phyloP scores from a whole-genome alignment of 495 filamentous ascomycete species.

The Daldinia vernicosa region DNA sequence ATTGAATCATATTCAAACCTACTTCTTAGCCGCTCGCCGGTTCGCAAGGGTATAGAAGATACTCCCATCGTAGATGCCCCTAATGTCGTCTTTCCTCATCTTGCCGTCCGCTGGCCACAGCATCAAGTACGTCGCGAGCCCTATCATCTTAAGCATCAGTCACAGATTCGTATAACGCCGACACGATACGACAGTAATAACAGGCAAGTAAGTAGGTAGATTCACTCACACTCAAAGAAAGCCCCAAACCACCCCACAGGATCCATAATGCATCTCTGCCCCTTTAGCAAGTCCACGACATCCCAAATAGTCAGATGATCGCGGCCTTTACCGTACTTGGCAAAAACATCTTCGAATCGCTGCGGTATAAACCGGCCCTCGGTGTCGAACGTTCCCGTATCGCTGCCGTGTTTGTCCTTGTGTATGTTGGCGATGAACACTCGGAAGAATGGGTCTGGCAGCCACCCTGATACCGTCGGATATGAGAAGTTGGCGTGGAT shows the following conservation, averaged over 20 bases:
- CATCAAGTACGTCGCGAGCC: slow-evolving; percentile 59
- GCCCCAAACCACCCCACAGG: slow-evolving; percentile 55
- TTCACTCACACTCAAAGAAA: slow-evolving; percentile 52
- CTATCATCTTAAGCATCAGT: slow-evolving; percentile 34
- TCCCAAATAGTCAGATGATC: slow-evolving; percentile 45
- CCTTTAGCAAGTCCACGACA: slow-evolving; percentile 49
- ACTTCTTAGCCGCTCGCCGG: slow-evolving; percentile 11
- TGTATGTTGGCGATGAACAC: slow-evolving; percentile 60
- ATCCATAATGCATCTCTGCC: slow-evolving; percentile 56
- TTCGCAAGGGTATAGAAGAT: slow-evolving; percentile 50
- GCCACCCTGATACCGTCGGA: slow-evolving; percentile 51
- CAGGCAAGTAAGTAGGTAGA: background rate
- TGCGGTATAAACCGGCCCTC: slow-evolving; percentile 66
- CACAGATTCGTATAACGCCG: background rate
- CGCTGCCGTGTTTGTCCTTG: slow-evolving; percentile 68
- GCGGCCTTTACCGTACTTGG: slow-evolving; percentile 57
- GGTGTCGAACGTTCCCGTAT: slow-evolving; percentile 60
- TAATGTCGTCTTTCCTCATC: slow-evolving; percentile 48
- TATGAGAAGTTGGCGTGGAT: slow-evolving; percentile 64
- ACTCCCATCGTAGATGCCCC: slow-evolving; percentile 50
- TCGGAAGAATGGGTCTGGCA: slow-evolving; percentile 63
- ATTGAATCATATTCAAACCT: background rate
- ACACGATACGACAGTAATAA: background rate
- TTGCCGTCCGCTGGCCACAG: slow-evolving; percentile 48
- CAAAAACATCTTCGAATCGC: slow-evolving; percentile 66